These are phyloP conservation scores for Chionographis japonica DNA, from an alignment of 106 monocot genomes.

Conservation along the genomic window DNA sequence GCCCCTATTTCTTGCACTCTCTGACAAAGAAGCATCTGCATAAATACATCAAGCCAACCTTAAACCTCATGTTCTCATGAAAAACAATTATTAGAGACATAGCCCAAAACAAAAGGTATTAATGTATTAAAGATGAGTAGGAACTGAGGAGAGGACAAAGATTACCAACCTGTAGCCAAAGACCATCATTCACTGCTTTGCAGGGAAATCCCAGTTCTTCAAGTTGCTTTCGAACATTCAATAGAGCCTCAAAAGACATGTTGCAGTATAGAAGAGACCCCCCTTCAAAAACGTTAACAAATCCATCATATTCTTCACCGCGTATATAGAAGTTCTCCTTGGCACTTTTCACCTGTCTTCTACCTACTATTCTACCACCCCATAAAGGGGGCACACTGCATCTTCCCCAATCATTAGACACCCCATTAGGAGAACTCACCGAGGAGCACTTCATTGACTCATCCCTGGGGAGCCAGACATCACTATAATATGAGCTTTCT, in stretches of 20 bases:
- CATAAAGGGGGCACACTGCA: slow-evolving; percentile 53
- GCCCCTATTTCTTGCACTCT: slow-evolving; percentile 81
- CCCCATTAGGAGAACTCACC: slow-evolving; percentile 17
- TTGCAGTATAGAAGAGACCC: slow-evolving; percentile 93
- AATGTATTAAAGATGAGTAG: neutral
- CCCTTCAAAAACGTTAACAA: slow-evolving; percentile 86
- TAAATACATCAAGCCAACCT: slow-evolving; percentile 9
- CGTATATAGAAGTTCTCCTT: slow-evolving; percentile 33
- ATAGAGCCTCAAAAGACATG: slow-evolving; percentile 94
- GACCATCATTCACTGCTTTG: slow-evolving; percentile 97
- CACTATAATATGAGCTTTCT: slow-evolving; percentile 38
- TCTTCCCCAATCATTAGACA: slow-evolving; percentile 47
- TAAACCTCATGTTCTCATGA: slow-evolving; percentile 1
- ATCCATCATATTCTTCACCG: slow-evolving; percentile 73
- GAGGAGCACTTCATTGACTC: slow-evolving; percentile 36
- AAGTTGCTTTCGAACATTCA: slow-evolving; percentile 83
- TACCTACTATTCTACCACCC: slow-evolving; percentile 74
- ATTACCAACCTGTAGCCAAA: slow-evolving; percentile 85
- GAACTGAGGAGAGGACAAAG: neutral
- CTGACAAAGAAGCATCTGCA: slow-evolving; percentile 92
- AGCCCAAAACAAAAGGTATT: neutral
- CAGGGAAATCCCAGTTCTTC: slow-evolving; percentile 98
- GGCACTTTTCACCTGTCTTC: slow-evolving; percentile 48
- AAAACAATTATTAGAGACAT: neutral
- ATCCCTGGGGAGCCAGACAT: slow-evolving; percentile 52